Base-by-base conservation (phyloP, 768 basidiomycete genomes). In the Podaxis sp. region DNA sequence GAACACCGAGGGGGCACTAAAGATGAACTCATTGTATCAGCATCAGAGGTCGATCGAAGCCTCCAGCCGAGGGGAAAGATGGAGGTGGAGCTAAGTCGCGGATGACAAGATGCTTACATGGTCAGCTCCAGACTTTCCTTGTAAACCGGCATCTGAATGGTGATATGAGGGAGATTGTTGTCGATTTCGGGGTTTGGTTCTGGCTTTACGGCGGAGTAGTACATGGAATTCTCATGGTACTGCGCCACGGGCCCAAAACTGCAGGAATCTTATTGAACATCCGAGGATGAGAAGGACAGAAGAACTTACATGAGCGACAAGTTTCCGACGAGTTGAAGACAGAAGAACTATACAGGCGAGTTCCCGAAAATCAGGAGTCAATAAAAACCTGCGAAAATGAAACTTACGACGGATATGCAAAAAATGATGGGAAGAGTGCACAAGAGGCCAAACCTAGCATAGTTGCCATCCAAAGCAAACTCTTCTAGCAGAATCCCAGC, bases 81-180 rank as follows among this genome's bases (percentile, higher is more conserved):
- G 53, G 26, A 17, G 28, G 41, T n/a, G 24, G 56, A 33, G 17
- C 7, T 17, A 20, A 48, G 56, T 38, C 40, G 53, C 17, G 11
- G 37, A 46, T 44, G 36, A 49, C 22, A 7, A 64, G 40, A 53
- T 33, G 11, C 87, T 68, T 64, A 90, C 88, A 93, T 93, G 0
- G 87, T 89, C 68, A 87, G 75, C 40, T 86, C 83, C 37, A 93
- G 74, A 64, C 84, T 87, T 70, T 93, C 91, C 71, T 95, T 95
- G 78, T 95, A 95, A 28, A 95, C 93, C 0, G 93, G 93, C 75
- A 93, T 82, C 71, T 94, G 86, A 61, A 95, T 86, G 2, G 90
- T 89, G 56, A 92, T 83, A 69, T 91, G 90, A 2, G 90, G 91
- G 6, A 93, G 80, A 69, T 83, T 84, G 17, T 81, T 77, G 72